Percentiles rank a stretch among this genome's conserved stretches.
phyloP scores from a whole-genome alignment of 768 basidiomycete species.

The Tulasnella sp. region DNA sequence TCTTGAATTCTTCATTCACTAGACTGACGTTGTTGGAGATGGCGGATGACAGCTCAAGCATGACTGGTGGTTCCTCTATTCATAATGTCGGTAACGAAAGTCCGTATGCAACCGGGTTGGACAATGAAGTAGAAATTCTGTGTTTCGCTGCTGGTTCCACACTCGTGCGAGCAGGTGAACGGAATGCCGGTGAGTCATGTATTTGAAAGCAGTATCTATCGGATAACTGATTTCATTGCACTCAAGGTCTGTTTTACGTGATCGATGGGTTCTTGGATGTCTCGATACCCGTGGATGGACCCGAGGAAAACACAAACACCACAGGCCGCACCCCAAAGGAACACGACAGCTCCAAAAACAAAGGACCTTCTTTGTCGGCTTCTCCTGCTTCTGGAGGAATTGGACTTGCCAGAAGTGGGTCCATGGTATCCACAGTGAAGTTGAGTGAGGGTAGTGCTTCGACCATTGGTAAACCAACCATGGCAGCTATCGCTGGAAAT shows the following conservation, averaged over 20 bases:
- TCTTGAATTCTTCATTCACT: constrained; percentile 23
- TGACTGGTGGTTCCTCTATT: constrained; percentile 46
- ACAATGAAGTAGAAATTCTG: constrained; percentile 93
- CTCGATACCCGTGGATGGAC: constrained; percentile 44
- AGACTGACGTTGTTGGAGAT: constrained; percentile 23
- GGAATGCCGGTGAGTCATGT: constrained; percentile 51
- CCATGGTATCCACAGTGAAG: background rate
- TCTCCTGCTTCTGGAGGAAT: background rate
- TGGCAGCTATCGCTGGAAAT: constrained; percentile 19
- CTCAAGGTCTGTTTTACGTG: constrained; percentile 72
- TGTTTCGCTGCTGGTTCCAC: constrained; percentile 81
- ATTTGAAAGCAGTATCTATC: too few species aligned
- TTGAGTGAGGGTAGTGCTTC: background rate
- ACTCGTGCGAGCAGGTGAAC: constrained; percentile 79
- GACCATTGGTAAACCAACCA: background rate
- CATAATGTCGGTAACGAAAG: constrained; percentile 39
- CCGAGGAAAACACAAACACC: background rate
- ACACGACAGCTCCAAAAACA: background rate
- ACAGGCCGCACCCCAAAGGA: background rate
- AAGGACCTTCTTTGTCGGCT: background rate
- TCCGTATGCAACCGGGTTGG: constrained; percentile 46
- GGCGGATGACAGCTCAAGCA: constrained; percentile 34
- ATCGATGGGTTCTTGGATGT: constrained; percentile 96
- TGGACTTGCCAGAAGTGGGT: too few species aligned
- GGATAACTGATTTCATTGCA: background rate